Evolutionary conservation across 2,329 filamentous ascomycete genomes (phyloP).

Genomic region (Akanthomyces muscarius): DNA sequence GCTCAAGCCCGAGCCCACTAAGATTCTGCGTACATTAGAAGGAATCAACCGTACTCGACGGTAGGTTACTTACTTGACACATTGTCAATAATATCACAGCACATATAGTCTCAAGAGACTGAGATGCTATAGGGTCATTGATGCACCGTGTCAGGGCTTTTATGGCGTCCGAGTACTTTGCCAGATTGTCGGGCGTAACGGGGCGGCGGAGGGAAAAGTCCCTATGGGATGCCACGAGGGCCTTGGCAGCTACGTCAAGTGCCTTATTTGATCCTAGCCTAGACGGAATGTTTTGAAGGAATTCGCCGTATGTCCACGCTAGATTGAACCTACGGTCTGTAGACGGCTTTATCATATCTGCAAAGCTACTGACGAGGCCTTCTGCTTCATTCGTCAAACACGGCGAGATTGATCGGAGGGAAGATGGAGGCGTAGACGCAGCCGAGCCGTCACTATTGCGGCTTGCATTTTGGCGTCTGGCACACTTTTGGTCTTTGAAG

Average conservation of each 20-base stretch:
- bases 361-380: neutral
- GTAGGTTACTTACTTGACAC: constrained; percentile 5
- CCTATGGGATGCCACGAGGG: constrained; percentile 1
- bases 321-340: constrained; percentile 13
- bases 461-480: neutral
- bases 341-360: constrained; percentile 3
- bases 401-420: neutral
- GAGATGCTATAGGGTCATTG: neutral
- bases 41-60: neutral
- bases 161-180: constrained; percentile 9
- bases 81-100: constrained; percentile 10
- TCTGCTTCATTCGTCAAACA: neutral
- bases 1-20: constrained; percentile 7
- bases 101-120: constrained; percentile 8
- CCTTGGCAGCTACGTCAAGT: constrained; percentile 9
- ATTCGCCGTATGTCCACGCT: constrained; percentile 8
- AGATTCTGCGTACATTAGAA: constrained; percentile 10
- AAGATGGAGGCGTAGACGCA: neutral
- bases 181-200: neutral
- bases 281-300: neutral
- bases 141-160: constrained; percentile 1
- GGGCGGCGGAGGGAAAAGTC: constrained; percentile 10
- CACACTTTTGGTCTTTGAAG: constrained; percentile 12
- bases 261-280: neutral
- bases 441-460: neutral